Conservation (phyloP, 805 yeast species). For the Komagataella pseudopastoris region DNA sequence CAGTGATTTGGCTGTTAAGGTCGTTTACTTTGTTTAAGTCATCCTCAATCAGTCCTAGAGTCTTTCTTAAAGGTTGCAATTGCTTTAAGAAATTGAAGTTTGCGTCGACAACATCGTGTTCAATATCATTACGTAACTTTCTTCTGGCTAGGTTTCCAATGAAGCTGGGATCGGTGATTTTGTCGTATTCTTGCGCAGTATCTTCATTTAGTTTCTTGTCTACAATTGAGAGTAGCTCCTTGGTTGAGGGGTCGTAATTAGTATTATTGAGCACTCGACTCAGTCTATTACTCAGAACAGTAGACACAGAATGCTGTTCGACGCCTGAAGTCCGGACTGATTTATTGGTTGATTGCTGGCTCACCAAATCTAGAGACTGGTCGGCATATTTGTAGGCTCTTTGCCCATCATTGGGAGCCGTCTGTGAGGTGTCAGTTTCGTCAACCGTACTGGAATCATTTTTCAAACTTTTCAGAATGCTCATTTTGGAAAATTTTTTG, state of each 20-base stretch:
- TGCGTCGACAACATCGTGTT: slow-evolving; percentile 41
- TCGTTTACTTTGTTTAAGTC: slow-evolving; percentile 14
- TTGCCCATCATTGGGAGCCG: neutral
- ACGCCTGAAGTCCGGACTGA: slow-evolving; percentile 2
- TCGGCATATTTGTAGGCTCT: slow-evolving; percentile 35
- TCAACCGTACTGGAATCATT: slow-evolving; percentile 1
- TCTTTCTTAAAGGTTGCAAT: slow-evolving; percentile 28
- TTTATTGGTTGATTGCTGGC: slow-evolving; percentile 1
- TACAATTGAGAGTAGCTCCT: slow-evolving; percentile 14
- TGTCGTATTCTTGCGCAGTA: slow-evolving; percentile 10
- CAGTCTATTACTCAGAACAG: slow-evolving; percentile 28
- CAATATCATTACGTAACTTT: slow-evolving; percentile 44
- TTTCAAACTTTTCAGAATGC: slow-evolving; percentile 14
- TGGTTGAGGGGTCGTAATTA: slow-evolving; percentile 23
- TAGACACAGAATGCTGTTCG: slow-evolving; percentile 5
- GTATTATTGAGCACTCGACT: slow-evolving; percentile 33
- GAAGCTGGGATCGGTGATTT: slow-evolving; percentile 31
- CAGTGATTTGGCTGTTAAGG: slow-evolving; percentile 18
- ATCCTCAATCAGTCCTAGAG: slow-evolving; percentile 17
- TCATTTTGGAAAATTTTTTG: slow-evolving; percentile 20
- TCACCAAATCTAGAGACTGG: slow-evolving; percentile 25
- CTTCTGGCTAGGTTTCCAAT: slow-evolving; percentile 50
- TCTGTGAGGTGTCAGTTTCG: slow-evolving; percentile 2
- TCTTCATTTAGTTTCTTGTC: slow-evolving; percentile 15
- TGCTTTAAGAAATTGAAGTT: slow-evolving; percentile 35